Conservation (phyloP, 148 eudicot genomes). For the Silene latifolia region DNA sequence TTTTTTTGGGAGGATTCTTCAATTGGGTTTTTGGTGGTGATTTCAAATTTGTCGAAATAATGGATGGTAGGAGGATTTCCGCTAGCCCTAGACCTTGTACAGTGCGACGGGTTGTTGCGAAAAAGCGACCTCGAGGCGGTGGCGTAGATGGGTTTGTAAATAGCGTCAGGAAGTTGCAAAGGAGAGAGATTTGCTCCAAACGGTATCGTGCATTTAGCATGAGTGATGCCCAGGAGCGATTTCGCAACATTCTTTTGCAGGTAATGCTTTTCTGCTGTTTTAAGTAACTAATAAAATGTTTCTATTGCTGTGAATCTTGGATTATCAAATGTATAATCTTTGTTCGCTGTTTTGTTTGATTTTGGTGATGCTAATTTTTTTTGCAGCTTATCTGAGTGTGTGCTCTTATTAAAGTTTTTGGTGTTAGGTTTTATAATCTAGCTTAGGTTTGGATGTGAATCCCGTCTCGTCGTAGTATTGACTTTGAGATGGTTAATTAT, state of each 20-base stretch:
- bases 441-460: background rate
- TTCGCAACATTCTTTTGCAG: constrained; percentile 87
- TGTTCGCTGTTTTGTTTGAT: background rate
- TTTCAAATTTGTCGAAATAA: constrained; percentile 15
- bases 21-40: background rate
- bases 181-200: constrained; percentile 88
- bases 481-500: background rate
- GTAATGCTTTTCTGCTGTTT: constrained; percentile 28
- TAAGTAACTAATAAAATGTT: background rate
- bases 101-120: constrained; percentile 76
- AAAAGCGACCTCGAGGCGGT: constrained; percentile 54
- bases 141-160: constrained; percentile 78
- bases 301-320: background rate
- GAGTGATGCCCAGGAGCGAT: constrained; percentile 89
- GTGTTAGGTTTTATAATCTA: background rate
- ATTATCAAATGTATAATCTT: background rate
- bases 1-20: background rate
- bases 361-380: background rate
- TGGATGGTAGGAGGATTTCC: constrained; percentile 86
- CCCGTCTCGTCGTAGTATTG: background rate
- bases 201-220: constrained; percentile 77
- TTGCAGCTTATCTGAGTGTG: background rate
- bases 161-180: constrained; percentile 85
- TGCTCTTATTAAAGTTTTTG: background rate
- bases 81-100: constrained; percentile 86